phyloP scores from a whole-genome alignment of 306 rosid species.

The Sophora flavescens region DNA sequence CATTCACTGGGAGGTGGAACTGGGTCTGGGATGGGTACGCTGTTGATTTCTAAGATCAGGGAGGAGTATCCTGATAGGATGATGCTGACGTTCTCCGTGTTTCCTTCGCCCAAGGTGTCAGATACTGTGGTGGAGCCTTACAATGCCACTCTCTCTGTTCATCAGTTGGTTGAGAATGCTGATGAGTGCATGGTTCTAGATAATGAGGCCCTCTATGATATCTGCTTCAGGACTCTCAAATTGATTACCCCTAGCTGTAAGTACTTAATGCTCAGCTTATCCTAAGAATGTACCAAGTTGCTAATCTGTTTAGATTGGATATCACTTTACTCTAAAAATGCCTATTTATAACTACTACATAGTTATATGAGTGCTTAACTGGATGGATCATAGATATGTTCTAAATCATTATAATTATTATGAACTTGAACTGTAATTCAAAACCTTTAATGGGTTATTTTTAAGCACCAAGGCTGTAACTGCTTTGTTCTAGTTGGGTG shows the following conservation, averaged over 20 bases:
- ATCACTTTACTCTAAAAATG: not conserved
- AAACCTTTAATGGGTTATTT: not conserved
- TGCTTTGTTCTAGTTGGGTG: constrained; percentile 8
- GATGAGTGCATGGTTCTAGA: constrained; percentile 72
- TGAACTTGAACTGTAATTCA: not conserved
- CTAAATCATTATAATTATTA: not conserved
- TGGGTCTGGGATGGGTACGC: constrained; percentile 70
- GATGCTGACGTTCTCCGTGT: constrained; percentile 69
- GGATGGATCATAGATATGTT: not conserved
- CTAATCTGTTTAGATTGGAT: not conserved
- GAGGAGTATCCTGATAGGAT: constrained; percentile 72
- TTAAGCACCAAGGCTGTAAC: not conserved
- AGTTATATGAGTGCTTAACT: not conserved
- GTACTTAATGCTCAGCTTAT: constrained; percentile 29
- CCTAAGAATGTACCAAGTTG: not conserved
- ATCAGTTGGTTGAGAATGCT: constrained; percentile 71
- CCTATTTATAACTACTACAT: not conserved
- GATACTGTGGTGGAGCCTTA: constrained; percentile 73
- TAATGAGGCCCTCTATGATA: constrained; percentile 67
- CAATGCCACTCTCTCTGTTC: constrained; percentile 70
- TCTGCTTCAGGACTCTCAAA: constrained; percentile 68
- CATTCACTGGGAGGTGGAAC: constrained; percentile 71
- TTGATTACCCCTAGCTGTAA: constrained; percentile 70
- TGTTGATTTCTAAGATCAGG: constrained; percentile 63
- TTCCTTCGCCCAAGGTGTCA: constrained; percentile 67